phyloP scores from a whole-genome alignment of 257 asterid genomes.

The Solanum clarkiae region DNA sequence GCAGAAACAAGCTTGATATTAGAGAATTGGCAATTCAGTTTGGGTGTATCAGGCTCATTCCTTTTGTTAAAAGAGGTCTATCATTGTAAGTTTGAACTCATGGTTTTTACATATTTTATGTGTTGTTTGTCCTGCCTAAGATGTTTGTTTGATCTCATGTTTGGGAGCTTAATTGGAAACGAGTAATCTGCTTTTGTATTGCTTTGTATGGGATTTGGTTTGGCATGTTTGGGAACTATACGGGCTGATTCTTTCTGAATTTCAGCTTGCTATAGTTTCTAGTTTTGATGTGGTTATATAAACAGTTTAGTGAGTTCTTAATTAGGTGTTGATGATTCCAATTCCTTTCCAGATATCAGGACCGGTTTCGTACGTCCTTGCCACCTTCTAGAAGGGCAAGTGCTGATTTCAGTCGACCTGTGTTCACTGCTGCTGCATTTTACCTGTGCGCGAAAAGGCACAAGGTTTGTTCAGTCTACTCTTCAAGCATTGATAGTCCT shows the following conservation, averaged over 20 bases:
- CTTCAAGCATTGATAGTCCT: background rate
- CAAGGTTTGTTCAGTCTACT: slow-evolving; percentile 38
- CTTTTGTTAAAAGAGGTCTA: slow-evolving; percentile 60
- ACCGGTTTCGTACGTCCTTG: slow-evolving; percentile 72
- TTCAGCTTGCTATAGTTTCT: background rate
- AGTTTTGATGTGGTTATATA: background rate
- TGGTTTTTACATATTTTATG: background rate
- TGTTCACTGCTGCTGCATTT: slow-evolving; percentile 77
- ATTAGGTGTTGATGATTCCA: background rate
- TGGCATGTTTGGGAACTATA: background rate
- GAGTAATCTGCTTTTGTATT: background rate
- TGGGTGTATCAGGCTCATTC: slow-evolving; percentile 81
- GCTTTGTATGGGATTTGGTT: background rate
- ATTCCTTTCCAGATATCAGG: slow-evolving; percentile 47
- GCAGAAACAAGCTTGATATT: slow-evolving; percentile 76
- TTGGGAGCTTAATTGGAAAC: background rate
- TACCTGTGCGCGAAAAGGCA: slow-evolving; percentile 67
- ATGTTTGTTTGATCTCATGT: background rate
- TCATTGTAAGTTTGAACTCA: slow-evolving; percentile 37
- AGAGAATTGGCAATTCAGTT: slow-evolving; percentile 90
- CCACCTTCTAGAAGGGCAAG: slow-evolving; percentile 69
- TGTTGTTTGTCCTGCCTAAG: background rate
- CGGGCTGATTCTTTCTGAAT: background rate
- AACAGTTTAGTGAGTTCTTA: background rate
- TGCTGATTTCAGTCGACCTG: slow-evolving; percentile 81